These are phyloP conservation scores for Melanomma pulvis-pyrius DNA, from an alignment of 495 filamentous ascomycete species.

Conservation along the genomic window DNA sequence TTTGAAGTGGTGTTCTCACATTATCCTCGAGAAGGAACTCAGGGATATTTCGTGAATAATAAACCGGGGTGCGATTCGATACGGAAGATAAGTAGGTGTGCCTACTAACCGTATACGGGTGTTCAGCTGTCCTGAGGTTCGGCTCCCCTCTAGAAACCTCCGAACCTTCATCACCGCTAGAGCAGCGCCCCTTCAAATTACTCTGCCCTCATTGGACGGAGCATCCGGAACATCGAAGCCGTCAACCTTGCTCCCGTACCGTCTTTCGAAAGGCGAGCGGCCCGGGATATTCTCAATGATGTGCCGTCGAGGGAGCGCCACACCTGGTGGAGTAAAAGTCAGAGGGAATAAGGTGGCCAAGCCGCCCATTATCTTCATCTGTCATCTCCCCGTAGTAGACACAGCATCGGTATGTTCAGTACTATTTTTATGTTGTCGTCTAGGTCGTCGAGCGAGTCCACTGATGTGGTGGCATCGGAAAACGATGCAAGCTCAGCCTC, in stretches of 20 bases:
- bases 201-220: neutral
- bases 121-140: neutral
- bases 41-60: no score
- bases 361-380: no score
- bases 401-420: no score
- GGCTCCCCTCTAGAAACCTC: neutral
- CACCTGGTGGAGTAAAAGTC: no score
- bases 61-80: neutral
- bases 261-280: neutral
- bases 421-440: no score
- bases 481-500: neutral
- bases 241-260: neutral
- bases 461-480: neutral
- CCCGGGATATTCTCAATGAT: no score
- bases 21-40: no score
- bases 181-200: neutral
- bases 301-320: neutral
- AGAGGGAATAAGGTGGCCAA: no score
- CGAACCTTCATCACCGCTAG: neutral
- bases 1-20: no score
- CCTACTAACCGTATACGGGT: no score
- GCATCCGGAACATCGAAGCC: neutral
- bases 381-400: no score
- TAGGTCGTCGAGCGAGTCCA: no score
- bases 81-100: neutral